These are phyloP conservation scores for Pyrenopolyporus hunteri DNA, from an alignment of 495 filamentous ascomycete species.

Conservation along the genomic window DNA sequence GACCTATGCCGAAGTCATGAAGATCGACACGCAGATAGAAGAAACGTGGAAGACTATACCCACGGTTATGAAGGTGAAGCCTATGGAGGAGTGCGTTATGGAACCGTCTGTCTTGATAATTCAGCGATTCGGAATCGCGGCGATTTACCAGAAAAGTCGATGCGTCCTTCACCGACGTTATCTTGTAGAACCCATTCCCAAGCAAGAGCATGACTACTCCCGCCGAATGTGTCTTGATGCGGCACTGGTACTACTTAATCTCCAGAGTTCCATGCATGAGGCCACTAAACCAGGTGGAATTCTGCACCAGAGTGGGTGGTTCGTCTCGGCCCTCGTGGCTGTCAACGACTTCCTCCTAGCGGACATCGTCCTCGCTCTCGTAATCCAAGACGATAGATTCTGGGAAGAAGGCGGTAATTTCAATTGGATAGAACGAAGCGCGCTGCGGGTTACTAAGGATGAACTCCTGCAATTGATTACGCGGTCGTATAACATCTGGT, in stretches of 20 bases:
- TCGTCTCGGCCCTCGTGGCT: slow-evolving; percentile 47
- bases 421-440: slow-evolving; percentile 35
- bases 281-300: slow-evolving; percentile 48
- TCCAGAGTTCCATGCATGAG: slow-evolving; percentile 48
- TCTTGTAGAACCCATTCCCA: slow-evolving; percentile 60
- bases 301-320: slow-evolving; percentile 50
- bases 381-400: slow-evolving; percentile 45
- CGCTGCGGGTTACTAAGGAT: slow-evolving; percentile 33
- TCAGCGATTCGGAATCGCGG: slow-evolving; percentile 70
- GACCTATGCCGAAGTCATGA: slow-evolving; percentile 70
- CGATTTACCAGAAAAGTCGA: slow-evolving; percentile 75
- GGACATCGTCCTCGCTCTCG: slow-evolving; percentile 53
- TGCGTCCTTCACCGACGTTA: slow-evolving; percentile 78
- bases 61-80: slow-evolving; percentile 61
- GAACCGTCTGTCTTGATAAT: slow-evolving; percentile 70
- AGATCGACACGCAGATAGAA: slow-evolving; percentile 66
- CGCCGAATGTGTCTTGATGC: slow-evolving; percentile 70
- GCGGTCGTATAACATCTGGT: slow-evolving; percentile 45
- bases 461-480: slow-evolving; percentile 38
- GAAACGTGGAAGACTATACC: slow-evolving; percentile 64
- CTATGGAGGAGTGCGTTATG: slow-evolving; percentile 64
- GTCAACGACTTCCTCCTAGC: slow-evolving; percentile 58
- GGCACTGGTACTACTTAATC: slow-evolving; percentile 64
- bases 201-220: slow-evolving; percentile 70
- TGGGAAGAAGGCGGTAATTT: slow-evolving; percentile 32